Percentiles rank a stretch among this genome's conserved stretches.
phyloP scores from a whole-genome alignment of 2,329 filamentous ascomycete genomes.

The Amauroascus niger region DNA sequence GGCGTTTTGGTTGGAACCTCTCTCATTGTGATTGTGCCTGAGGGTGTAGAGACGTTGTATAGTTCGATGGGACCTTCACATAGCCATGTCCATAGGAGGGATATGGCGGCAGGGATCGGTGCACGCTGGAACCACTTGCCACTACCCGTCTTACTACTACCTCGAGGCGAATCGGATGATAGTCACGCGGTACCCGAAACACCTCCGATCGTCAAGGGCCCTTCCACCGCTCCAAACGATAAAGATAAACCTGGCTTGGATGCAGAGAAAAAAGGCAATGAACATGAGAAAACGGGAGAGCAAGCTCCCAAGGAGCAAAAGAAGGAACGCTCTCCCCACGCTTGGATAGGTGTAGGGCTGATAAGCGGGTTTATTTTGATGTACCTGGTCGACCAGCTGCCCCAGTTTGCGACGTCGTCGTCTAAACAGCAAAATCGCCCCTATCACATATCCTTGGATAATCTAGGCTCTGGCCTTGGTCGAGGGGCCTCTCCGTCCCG shows the following conservation, averaged over 20 bases:
- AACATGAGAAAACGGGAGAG: not conserved
- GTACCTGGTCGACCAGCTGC: conserved; percentile 87
- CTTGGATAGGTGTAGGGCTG: conserved; percentile 77
- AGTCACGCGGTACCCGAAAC: not conserved
- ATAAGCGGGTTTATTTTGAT: conserved; percentile 87
- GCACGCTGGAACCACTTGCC: conserved; percentile 13
- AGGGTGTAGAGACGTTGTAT: conserved; percentile 86
- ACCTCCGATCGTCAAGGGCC: conserved; percentile 10
- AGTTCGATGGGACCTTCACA: conserved; percentile 38
- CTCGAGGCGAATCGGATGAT: not conserved
- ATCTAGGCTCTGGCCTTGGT: conserved; percentile 52
- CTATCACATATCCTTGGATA: conserved; percentile 80
- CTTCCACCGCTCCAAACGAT: not conserved
- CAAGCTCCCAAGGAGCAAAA: conserved; percentile 17
- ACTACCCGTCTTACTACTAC: conserved; percentile 1
- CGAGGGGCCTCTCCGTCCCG: conserved; percentile 35
- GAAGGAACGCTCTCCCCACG: conserved; percentile 49
- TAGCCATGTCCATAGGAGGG: conserved; percentile 21
- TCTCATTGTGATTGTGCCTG: conserved; percentile 92
- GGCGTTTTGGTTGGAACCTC: conserved; percentile 91
- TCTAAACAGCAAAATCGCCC: conserved; percentile 57
- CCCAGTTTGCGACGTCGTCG: conserved; percentile 58
- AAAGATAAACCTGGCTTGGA: not conserved
- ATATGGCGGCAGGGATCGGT: conserved; percentile 16
- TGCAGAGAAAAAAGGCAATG: not conserved